Evolutionary conservation across 345 rosid genomes (phyloP).

Genomic region (Cardamine resedifolia): DNA sequence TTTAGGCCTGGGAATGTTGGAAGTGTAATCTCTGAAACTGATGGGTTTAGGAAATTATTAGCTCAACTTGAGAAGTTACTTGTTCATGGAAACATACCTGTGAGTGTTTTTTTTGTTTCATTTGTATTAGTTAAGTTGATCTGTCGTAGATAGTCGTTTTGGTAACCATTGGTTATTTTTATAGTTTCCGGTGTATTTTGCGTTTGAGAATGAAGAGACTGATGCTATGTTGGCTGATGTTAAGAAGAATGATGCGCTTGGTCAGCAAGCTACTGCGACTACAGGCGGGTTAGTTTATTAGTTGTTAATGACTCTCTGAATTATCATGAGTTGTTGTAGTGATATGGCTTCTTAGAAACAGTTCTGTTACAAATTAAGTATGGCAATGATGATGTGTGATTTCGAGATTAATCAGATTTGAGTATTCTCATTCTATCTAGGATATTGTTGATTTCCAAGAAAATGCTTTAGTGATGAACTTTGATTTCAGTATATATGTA

Average conservation of each 20-base stretch:
- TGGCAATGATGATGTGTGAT: background rate
- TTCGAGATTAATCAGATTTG: slow-evolving; percentile 14
- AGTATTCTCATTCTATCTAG: background rate
- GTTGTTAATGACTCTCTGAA: background rate
- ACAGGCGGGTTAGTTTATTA: slow-evolving; percentile 83
- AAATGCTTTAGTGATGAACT: background rate
- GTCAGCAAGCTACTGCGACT: slow-evolving; percentile 95
- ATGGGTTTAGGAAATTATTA: slow-evolving; percentile 46
- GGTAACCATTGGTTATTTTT: slow-evolving; percentile 6
- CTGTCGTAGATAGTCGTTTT: background rate
- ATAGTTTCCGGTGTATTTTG: slow-evolving; percentile 96
- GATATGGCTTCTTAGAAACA: background rate
- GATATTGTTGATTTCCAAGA: background rate
- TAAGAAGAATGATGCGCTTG: slow-evolving; percentile 77
- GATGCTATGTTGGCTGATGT: slow-evolving; percentile 75
- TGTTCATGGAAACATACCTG: slow-evolving; percentile 70
- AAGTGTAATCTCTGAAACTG: slow-evolving; percentile 38
- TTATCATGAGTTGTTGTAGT: background rate
- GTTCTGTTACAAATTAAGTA: background rate
- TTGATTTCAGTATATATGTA: background rate
- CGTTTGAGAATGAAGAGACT: slow-evolving; percentile 87
- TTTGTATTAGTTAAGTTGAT: background rate
- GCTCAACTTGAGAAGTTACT: slow-evolving; percentile 73
- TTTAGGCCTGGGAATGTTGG: slow-evolving; percentile 49
- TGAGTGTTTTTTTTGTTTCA: slow-evolving; percentile 47